Percentiles rank a stretch among this genome's conserved stretches.
These are phyloP conservation scores for Nothopassalora personata DNA, from an alignment of 2,329 filamentous ascomycete genomes.

Conservation along the genomic window DNA sequence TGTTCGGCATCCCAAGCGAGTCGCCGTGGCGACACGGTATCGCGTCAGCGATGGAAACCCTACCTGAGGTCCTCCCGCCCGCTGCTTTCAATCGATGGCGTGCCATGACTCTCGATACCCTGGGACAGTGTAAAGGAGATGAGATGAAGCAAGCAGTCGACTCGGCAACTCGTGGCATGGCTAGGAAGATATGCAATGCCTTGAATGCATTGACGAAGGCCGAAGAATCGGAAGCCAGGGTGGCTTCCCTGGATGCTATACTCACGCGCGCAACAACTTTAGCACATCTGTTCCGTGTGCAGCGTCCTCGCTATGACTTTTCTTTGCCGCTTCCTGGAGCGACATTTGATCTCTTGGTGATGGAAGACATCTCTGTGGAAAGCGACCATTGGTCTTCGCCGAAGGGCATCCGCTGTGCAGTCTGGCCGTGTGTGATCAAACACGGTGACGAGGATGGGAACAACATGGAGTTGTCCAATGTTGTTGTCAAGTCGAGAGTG, in stretches of 20 bases:
- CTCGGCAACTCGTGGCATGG: constrained; percentile 19
- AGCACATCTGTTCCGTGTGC: constrained; percentile 29
- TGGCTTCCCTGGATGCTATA: constrained; percentile 24
- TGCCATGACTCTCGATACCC: constrained; percentile 56
- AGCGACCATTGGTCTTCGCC: constrained; percentile 51
- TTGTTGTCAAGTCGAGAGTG: constrained; percentile 62
- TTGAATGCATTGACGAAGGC: constrained; percentile 25
- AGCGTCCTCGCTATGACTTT: constrained; percentile 31
- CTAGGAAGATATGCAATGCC: constrained; percentile 24
- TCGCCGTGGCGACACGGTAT: constrained; percentile 28
- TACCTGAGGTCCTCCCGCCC: constrained; percentile 22
- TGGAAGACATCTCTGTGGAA: constrained; percentile 61
- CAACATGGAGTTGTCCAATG: constrained; percentile 56
- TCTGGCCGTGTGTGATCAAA: constrained; percentile 61
- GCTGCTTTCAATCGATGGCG: constrained; percentile 62
- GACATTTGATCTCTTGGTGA: constrained; percentile 52
- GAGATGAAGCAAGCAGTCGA: constrained; percentile 20
- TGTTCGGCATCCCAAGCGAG: constrained; percentile 56
- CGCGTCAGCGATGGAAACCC: constrained; percentile 18
- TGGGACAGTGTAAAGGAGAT: constrained; percentile 46
- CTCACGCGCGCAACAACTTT: constrained; percentile 26
- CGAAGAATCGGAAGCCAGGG: constrained; percentile 18
- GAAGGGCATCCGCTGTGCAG: constrained; percentile 54
- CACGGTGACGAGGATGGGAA: constrained; percentile 60
- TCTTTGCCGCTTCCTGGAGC: constrained; percentile 22